These are phyloP conservation scores for Blastobotrys illinoisensis DNA, from an alignment of 1,139 yeast genomes.

Conservation along the genomic window DNA sequence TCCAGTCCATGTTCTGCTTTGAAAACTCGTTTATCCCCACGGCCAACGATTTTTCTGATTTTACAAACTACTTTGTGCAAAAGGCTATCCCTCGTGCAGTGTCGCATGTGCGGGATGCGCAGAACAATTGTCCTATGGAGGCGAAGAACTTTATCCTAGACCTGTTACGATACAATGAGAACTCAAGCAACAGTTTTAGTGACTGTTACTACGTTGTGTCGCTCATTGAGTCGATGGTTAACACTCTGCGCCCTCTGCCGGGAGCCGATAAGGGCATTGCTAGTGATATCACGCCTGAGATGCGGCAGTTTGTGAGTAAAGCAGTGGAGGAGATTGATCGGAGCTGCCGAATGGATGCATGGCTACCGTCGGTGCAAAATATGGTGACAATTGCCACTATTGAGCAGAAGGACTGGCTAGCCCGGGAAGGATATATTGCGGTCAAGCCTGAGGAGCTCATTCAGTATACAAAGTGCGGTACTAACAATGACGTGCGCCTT, in stretches of 20 bases:
- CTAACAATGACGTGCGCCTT: conserved; percentile 51
- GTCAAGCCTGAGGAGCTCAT: conserved; percentile 48
- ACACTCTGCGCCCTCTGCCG: conserved; percentile 32
- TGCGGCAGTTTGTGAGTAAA: conserved; percentile 35
- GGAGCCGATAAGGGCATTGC: conserved; percentile 2
- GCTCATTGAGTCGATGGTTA: conserved; percentile 53
- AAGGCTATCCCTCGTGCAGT: conserved; percentile 62
- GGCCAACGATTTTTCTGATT: conserved; percentile 74
- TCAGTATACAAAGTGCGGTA: conserved; percentile 46
- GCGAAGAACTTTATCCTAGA: conserved; percentile 63
- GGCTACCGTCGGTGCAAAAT: conserved; percentile 74
- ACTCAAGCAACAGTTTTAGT: conserved; percentile 68
- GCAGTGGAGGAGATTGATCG: conserved; percentile 63
- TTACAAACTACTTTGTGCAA: conserved; percentile 61
- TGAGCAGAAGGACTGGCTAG: conserved; percentile 54
- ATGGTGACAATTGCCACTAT: conserved; percentile 54
- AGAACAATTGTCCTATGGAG: conserved; percentile 62
- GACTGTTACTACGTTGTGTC: conserved; percentile 65
- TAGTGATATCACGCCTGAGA: conserved; percentile 7
- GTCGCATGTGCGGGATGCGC: conserved; percentile 52
- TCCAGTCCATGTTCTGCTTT: conserved; percentile 67
- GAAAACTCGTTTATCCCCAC: conserved; percentile 59
- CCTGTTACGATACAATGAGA: conserved; percentile 78
- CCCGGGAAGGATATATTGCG: conserved; percentile 50
- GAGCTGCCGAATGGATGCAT: conserved; percentile 72